Conservation (phyloP, 176 grass and related monocot species). For the Cymbopogon citratus region DNA sequence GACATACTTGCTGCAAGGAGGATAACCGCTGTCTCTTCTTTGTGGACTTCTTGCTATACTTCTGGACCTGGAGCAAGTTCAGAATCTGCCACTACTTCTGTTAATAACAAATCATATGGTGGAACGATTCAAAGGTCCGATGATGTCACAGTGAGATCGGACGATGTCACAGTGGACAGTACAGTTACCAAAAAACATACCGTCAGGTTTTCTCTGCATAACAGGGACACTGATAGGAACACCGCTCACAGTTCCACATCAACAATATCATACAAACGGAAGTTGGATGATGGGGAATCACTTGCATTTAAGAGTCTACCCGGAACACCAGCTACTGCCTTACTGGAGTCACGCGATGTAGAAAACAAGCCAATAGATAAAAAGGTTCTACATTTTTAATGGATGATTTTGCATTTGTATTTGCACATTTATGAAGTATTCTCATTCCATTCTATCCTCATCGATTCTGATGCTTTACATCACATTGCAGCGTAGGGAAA, state of each 20-base stretch:
- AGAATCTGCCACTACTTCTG: constrained; percentile 96
- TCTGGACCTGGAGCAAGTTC: constrained; percentile 70
- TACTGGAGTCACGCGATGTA: constrained; percentile 28
- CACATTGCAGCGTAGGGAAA: constrained; percentile 34
- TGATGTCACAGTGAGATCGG: constrained; percentile 35
- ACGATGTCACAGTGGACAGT: constrained; percentile 81
- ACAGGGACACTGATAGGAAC: constrained; percentile 60
- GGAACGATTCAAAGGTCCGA: constrained; percentile 70
- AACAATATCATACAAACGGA: constrained; percentile 71
- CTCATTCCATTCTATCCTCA: neutral
- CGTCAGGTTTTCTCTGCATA: constrained; percentile 51
- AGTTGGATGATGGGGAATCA: constrained; percentile 60
- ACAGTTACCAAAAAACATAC: constrained; percentile 62
- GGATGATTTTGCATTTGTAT: neutral
- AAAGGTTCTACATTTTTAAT: constrained; percentile 44
- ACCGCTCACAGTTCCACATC: constrained; percentile 83
- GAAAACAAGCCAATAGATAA: constrained; percentile 48
- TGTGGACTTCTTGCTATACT: constrained; percentile 28
- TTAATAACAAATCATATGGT: constrained; percentile 92
- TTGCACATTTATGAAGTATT: neutral
- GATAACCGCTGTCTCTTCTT: constrained; percentile 46
- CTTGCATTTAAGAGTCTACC: constrained; percentile 54
- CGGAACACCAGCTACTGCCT: constrained; percentile 29
- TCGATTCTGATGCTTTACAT: constrained; percentile 20
- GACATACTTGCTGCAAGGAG: constrained; percentile 67